Percentiles rank a stretch among this genome's conserved stretches.
Evolutionary conservation across 176 grass and related monocot genomes (phyloP).

Genomic region (Avena eriantha): DNA sequence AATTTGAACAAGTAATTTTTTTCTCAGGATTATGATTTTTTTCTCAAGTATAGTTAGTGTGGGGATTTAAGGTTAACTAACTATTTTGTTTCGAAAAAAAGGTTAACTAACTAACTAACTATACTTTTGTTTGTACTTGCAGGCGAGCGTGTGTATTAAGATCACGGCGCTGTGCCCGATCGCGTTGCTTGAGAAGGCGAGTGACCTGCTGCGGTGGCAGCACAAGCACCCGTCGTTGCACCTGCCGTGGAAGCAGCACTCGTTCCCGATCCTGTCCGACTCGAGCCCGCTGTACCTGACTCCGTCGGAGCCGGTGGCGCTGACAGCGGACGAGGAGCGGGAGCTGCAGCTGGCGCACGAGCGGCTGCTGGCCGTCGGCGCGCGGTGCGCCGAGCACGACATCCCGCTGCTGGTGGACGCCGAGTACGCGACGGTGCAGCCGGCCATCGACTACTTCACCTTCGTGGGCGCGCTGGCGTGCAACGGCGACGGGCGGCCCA

Average conservation of each 20-base stretch:
- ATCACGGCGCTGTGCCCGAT: slow-evolving; percentile 93
- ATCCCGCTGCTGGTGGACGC: slow-evolving; percentile 82
- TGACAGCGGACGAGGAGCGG: slow-evolving; percentile 60
- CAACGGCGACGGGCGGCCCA: slow-evolving; percentile 51
- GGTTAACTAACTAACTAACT: no score
- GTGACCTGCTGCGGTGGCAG: slow-evolving; percentile 89
- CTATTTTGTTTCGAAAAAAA: no score
- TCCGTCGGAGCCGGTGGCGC: slow-evolving; percentile 47
- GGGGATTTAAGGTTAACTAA: not conserved
- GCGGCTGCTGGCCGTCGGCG: slow-evolving; percentile 61
- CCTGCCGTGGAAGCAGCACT: slow-evolving; percentile 77
- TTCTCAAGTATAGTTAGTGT: not conserved
- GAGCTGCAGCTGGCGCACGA: slow-evolving; percentile 66
- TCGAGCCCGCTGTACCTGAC: slow-evolving; percentile 85
- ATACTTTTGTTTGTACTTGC: not conserved
- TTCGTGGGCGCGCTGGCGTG: slow-evolving; percentile 57
- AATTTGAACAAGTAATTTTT: not conserved
- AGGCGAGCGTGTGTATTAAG: slow-evolving; percentile 95
- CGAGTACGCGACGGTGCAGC: slow-evolving; percentile 89
- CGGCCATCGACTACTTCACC: slow-evolving; percentile 94
- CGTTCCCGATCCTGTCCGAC: slow-evolving; percentile 66
- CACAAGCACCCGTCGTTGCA: slow-evolving; percentile 61
- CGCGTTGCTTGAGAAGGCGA: slow-evolving; percentile 72
- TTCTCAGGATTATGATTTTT: no score
- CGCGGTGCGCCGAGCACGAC: slow-evolving; percentile 63